These are phyloP conservation scores for Mallotus japonicus DNA, from an alignment of 441 rosid species.

Conservation along the genomic window DNA sequence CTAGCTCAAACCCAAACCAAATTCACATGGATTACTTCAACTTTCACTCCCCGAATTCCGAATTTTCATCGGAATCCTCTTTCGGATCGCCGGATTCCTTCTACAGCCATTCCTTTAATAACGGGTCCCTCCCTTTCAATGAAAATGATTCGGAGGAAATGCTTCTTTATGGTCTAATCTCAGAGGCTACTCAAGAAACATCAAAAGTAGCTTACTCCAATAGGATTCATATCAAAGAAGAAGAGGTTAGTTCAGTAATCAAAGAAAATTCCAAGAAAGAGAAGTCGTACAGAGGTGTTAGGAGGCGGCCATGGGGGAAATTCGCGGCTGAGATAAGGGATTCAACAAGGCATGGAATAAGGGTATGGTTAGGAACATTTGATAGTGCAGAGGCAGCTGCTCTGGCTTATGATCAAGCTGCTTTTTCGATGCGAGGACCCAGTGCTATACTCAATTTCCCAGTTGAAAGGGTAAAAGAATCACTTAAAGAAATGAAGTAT, in stretches of 20 bases:
- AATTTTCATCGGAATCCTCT: constrained; percentile 60
- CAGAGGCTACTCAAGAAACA: constrained; percentile 38
- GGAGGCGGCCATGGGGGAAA: constrained; percentile 92
- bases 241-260: constrained; percentile 44
- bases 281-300: constrained; percentile 70
- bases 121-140: constrained; percentile 69
- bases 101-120: constrained; percentile 19
- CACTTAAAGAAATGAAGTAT: constrained; percentile 56
- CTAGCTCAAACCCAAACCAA: neutral
- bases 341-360: constrained; percentile 63
- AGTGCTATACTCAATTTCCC: constrained; percentile 78
- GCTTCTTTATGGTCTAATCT: constrained; percentile 65
- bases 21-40: constrained; percentile 48
- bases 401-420: constrained; percentile 88
- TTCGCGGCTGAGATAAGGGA: constrained; percentile 95
- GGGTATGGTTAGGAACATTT: constrained; percentile 93
- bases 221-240: constrained; percentile 32
- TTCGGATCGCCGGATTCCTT: constrained; percentile 50
- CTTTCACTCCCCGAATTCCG: constrained; percentile 44
- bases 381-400: constrained; percentile 92
- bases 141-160: constrained; percentile 93
- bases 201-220: constrained; percentile 10
- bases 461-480: constrained; percentile 60
- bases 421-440: constrained; percentile 79
- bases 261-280: constrained; percentile 35